Evolutionary conservation across 1,139 yeast species (phyloP), one percentile per base, ranked within the genome.

Genomic region (Saccharomyces hybrid): DNA sequence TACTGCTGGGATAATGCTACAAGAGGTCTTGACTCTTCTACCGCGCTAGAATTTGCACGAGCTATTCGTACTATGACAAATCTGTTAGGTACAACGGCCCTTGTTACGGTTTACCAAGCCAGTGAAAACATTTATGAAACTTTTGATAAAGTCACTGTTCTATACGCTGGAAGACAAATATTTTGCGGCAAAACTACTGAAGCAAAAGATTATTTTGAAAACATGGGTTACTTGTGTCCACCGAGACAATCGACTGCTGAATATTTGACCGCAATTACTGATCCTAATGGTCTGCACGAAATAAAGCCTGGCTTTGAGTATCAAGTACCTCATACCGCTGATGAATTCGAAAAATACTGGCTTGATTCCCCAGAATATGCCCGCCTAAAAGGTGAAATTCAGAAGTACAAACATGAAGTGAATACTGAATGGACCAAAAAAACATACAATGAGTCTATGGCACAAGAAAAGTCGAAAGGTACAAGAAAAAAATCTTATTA

Each of bases 311-410:
- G 86, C 1, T 78, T 59, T 61, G 93, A 86, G 65, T 62, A 73
- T 54, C 75, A 71, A 56, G 90, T 84, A 28, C 96, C 96, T 31
- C 73, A 78, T 57, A 82, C 88, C 4, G 79, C 91, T 1, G 76
- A 74, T 49, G 95, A 88, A 63, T 87, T 87, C 64, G 86, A 82
- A 59, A 70, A 70, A 3, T 77, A 77, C 64, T 88, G 95, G 95
- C 73, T 73, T 56, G 70, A 73, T n/a, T 84, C 91, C 1, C 73
- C 75, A 1, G 80, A 82, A 52, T 81, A 76, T 63, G 60, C 67
- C 9, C 65, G 67, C 64, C 50, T 60, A 72, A 76, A 47, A 32
- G 71, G 70, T 25, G 83, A 81, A 47, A 81, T 82, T 61, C 76
- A 73, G 52, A 57, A 60, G 1, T 77, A 76, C 61, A 83, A 70